phyloP scores from a whole-genome alignment of 2,329 filamentous ascomycete species.

The Cladophialophora chaetospira region DNA sequence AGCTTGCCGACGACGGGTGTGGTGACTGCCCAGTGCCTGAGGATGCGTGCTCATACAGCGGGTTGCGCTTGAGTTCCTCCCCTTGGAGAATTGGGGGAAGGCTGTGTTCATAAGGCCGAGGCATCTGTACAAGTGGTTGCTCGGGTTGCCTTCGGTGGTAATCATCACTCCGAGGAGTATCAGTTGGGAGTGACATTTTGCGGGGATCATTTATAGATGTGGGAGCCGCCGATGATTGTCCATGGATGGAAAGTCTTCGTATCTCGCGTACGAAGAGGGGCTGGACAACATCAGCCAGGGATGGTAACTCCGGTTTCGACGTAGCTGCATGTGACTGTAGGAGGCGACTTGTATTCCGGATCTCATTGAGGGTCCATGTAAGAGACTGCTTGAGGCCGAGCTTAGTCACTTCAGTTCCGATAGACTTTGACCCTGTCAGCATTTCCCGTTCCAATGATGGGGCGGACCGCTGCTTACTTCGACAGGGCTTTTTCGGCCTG shows the following conservation, averaged over 20 bases:
- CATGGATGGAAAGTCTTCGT: constrained; percentile 19
- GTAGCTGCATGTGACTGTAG: constrained; percentile 19
- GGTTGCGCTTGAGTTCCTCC: constrained; percentile 24
- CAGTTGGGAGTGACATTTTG: constrained; percentile 14
- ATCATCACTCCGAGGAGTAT: constrained; percentile 23
- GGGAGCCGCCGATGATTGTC: constrained; percentile 13
- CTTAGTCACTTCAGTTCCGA: constrained; percentile 24
- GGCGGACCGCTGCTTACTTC: constrained; percentile 20
- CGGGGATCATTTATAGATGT: constrained; percentile 24
- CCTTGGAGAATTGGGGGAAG: constrained; percentile 23
- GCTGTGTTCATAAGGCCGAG: constrained; percentile 34
- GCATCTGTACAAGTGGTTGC: constrained; percentile 16
- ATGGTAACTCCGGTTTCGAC: constrained; percentile 21
- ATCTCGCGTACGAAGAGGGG: constrained; percentile 19
- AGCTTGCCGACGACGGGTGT: constrained; percentile 25
- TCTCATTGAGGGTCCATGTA: constrained; percentile 25
- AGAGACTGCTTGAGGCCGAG: constrained; percentile 30
- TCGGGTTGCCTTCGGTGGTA: constrained; percentile 18
- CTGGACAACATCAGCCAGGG: constrained; percentile 25
- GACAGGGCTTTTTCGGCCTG: constrained; percentile 13
- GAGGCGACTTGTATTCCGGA: constrained; percentile 24
- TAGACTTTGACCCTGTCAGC: constrained; percentile 23
- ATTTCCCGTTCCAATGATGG: constrained; percentile 7
- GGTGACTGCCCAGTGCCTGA: constrained; percentile 23
- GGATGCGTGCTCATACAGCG: constrained; percentile 20